Evolutionary conservation across 2,329 filamentous ascomycete genomes (phyloP).

Genomic region (Talaromyces islandicus): DNA sequence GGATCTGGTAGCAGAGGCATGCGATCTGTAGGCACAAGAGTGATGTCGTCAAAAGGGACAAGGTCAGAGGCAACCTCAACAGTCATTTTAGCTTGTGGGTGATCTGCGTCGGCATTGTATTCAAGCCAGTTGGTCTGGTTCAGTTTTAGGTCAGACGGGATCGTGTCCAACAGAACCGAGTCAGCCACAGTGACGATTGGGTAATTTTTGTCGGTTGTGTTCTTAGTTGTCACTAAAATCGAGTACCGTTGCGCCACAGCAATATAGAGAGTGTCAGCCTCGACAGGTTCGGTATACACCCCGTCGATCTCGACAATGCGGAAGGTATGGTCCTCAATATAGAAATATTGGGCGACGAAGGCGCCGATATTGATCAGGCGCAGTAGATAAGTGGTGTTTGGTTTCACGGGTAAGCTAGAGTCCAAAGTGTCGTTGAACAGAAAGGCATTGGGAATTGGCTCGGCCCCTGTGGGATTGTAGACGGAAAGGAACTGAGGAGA

Average conservation of each 20-base stretch:
- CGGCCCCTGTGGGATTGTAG: constrained; percentile 53
- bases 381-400: constrained; percentile 68
- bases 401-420: constrained; percentile 52
- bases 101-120: constrained; percentile 45
- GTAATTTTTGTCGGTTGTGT: constrained; percentile 58
- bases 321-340: constrained; percentile 52
- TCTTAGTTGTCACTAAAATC: constrained; percentile 54
- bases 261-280: constrained; percentile 60
- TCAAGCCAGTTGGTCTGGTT: constrained; percentile 59
- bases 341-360: constrained; percentile 51
- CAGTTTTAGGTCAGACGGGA: constrained; percentile 27
- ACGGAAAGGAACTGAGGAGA: constrained; percentile 33
- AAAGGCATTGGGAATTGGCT: constrained; percentile 60
- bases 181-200: constrained; percentile 55
- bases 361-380: constrained; percentile 69
- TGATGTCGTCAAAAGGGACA: constrained; percentile 66
- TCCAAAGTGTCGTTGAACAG: constrained; percentile 64
- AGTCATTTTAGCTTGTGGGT: constrained; percentile 21
- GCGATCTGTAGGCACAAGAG: constrained; percentile 63
- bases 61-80: constrained; percentile 41
- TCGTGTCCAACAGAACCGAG: constrained; percentile 20
- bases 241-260: constrained; percentile 60
- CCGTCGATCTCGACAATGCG: constrained; percentile 69
- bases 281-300: constrained; percentile 57
- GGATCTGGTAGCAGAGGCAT: constrained; percentile 55